A percentile compares a stretch with the other conserved stretches of the same genome.
phyloP scores from a whole-genome alignment of 495 filamentous ascomycete species.

The Acidiella bohemica region DNA sequence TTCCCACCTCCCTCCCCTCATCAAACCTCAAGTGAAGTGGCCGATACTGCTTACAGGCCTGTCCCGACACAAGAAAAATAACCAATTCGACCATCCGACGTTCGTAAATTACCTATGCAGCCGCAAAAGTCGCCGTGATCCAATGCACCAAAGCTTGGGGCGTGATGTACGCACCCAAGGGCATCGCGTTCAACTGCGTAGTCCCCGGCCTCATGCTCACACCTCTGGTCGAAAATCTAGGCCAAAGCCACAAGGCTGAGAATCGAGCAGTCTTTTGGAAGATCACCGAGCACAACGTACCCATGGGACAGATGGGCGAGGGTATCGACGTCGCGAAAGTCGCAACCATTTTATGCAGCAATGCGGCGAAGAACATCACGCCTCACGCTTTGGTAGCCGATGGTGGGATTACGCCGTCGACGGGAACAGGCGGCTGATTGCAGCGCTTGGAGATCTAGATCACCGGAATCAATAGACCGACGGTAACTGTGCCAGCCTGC shows the following conservation, averaged over 20 bases:
- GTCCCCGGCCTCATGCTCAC: constrained; percentile 41
- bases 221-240: constrained; percentile 32
- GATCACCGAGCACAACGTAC: constrained; percentile 24
- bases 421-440: constrained; percentile 7
- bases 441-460: neutral
- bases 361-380: constrained; percentile 40
- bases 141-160: constrained; percentile 15
- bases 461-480: constrained; percentile 23
- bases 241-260: constrained; percentile 28
- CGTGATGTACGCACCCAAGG: constrained; percentile 4
- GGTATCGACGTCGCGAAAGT: constrained; percentile 42
- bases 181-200: constrained; percentile 39
- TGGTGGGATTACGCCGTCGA: constrained; percentile 29
- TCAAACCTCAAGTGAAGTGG: neutral
- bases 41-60: too few relatives aligned
- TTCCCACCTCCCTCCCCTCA: too few relatives aligned
- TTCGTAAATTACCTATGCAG: constrained; percentile 9
- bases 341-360: constrained; percentile 37
- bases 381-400: constrained; percentile 42
- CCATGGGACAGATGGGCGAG: constrained; percentile 33
- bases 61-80: too few relatives aligned
- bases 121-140: constrained; percentile 5
- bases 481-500: constrained; percentile 22
- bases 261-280: constrained; percentile 13
- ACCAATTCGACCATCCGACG: too few relatives aligned